Percentiles rank a stretch among this genome's conserved stretches.
Conservation (phyloP, 2,329 filamentous ascomycete species). For the Acrodontium crateriforme region DNA sequence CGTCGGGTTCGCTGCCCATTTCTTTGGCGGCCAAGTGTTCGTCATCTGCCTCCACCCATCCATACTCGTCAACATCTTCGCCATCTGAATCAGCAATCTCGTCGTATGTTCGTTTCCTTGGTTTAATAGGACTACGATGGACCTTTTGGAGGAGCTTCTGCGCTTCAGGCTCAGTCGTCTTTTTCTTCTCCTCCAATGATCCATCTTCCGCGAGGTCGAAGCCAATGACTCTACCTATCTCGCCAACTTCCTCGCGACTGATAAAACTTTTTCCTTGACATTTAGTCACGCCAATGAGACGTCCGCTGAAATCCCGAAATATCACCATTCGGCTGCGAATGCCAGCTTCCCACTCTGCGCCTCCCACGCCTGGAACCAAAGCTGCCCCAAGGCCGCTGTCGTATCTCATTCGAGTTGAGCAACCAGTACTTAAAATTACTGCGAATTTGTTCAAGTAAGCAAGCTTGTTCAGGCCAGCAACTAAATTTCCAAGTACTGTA, state of each 20-base stretch:
- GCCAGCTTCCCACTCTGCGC: slow-evolving; percentile 66
- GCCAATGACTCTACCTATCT: slow-evolving; percentile 37
- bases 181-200: slow-evolving; percentile 19
- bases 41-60: slow-evolving; percentile 56
- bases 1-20: too few relatives aligned
- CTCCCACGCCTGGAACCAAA: slow-evolving; percentile 61
- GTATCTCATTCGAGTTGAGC: slow-evolving; percentile 63
- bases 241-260: slow-evolving; percentile 23
- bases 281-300: slow-evolving; percentile 33
- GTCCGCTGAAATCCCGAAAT: slow-evolving; percentile 54
- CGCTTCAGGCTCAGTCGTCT: not conserved
- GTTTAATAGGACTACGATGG: slow-evolving; percentile 5
- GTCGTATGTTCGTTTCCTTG: slow-evolving; percentile 42
- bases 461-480: slow-evolving; percentile 49
- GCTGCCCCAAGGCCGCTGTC: slow-evolving; percentile 41
- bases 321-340: slow-evolving; percentile 60
- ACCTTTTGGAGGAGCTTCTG: not conserved
- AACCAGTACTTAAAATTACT: slow-evolving; percentile 64
- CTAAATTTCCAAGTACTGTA: slow-evolving; percentile 53
- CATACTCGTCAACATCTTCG: slow-evolving; percentile 52
- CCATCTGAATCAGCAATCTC: slow-evolving; percentile 48
- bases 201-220: slow-evolving; percentile 29
- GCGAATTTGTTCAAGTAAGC: slow-evolving; percentile 61
- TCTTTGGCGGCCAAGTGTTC: too few relatives aligned
- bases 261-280: slow-evolving; percentile 24